These are phyloP conservation scores for Amauroascus verrucosus DNA, from an alignment of 2,329 filamentous ascomycete genomes.

Conservation along the genomic window DNA sequence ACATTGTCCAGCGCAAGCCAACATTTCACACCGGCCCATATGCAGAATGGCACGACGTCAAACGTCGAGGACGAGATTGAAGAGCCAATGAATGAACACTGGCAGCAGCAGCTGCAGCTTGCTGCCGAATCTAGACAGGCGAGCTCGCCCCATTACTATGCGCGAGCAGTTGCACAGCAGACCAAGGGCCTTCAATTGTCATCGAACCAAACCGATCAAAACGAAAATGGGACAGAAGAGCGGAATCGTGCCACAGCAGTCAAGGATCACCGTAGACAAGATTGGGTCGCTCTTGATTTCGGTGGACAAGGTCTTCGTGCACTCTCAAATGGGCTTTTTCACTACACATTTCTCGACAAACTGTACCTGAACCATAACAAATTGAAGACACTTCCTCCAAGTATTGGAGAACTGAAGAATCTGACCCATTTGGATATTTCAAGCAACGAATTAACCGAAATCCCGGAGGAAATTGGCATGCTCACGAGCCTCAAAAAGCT, in stretches of 20 bases:
- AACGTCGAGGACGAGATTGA: conserved; percentile 47
- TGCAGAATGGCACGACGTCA: conserved; percentile 50
- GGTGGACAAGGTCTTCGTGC: conserved; percentile 90
- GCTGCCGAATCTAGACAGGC: conserved; percentile 63
- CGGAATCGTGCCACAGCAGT: conserved; percentile 56
- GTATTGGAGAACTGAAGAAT: conserved; percentile 72
- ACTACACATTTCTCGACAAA: conserved; percentile 80
- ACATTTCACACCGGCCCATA: conserved; percentile 49
- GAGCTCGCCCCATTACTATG: conserved; percentile 62
- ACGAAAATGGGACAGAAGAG: conserved; percentile 43
- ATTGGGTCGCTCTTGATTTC: conserved; percentile 89
- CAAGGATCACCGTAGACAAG: conserved; percentile 52
- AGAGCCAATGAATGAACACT: conserved; percentile 59
- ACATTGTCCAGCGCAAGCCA: conserved; percentile 41
- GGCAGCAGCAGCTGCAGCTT: conserved; percentile 76
- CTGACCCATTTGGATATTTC: conserved; percentile 79
- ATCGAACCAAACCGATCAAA: conserved; percentile 42
- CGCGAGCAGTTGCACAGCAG: conserved; percentile 38
- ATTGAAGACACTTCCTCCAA: conserved; percentile 64
- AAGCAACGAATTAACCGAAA: conserved; percentile 68
- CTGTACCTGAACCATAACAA: conserved; percentile 93
- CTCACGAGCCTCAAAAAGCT: conserved; percentile 82
- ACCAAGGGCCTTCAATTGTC: conserved; percentile 37
- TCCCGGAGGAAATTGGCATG: conserved; percentile 93
- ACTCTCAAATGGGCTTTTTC: conserved; percentile 68